Conservation (phyloP, 176 grass and related monocot genomes). For the Eragrostis curvula region DNA sequence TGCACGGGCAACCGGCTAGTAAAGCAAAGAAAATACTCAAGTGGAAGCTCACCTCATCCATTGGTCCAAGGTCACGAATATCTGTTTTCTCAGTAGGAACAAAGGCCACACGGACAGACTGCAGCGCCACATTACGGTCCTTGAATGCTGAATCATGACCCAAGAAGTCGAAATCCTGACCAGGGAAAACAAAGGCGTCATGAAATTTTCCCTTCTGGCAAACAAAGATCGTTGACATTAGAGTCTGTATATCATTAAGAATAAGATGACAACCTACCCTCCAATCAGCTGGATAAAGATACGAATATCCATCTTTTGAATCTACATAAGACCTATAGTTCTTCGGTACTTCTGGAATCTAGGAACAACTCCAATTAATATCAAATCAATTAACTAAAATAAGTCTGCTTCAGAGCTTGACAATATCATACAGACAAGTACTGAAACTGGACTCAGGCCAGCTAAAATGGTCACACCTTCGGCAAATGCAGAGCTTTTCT, state of each 20-base stretch:
- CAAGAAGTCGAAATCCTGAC: conserved; percentile 88
- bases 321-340: conserved; percentile 83
- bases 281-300: conserved; percentile 90
- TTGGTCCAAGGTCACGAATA: conserved; percentile 81
- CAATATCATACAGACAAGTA: background rate
- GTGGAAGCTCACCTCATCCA: conserved; percentile 71
- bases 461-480: conserved; percentile 63
- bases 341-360: conserved; percentile 72
- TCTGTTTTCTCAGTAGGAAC: conserved; percentile 86
- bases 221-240: background rate
- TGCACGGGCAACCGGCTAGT: no score
- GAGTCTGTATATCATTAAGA: background rate
- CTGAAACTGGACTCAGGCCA: background rate
- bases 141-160: conserved; percentile 96
- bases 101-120: conserved; percentile 81
- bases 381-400: conserved; percentile 3
- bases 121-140: conserved; percentile 72
- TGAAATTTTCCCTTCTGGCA: background rate
- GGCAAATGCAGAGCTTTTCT: conserved; percentile 54
- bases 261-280: conserved; percentile 56
- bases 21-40: conserved; percentile 8
- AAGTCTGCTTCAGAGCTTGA: background rate
- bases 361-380: conserved; percentile 44
- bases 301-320: conserved; percentile 78
- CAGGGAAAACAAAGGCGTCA: background rate